phyloP scores from a whole-genome alignment of 2,329 filamentous ascomycete genomes.

The Colletotrichum euphorbiae region DNA sequence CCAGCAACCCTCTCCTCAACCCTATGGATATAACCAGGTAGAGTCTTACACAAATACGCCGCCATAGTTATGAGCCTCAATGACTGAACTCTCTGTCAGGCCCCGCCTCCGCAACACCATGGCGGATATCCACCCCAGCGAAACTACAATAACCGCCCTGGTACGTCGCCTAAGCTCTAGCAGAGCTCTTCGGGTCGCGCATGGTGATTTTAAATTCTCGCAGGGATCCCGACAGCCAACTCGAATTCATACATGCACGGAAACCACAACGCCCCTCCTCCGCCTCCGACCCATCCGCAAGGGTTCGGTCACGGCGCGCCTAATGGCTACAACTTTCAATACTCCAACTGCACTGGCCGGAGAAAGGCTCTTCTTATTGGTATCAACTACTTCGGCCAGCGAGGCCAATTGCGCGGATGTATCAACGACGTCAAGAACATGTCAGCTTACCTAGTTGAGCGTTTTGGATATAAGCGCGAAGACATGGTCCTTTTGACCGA shows the following conservation, averaged over 20 bases:
- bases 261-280: constrained; percentile 69
- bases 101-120: constrained; percentile 57
- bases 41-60: constrained; percentile 29
- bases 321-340: constrained; percentile 84
- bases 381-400: constrained; percentile 96
- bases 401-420: constrained; percentile 89
- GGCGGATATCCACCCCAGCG: constrained; percentile 57
- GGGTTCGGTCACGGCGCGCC: constrained; percentile 85
- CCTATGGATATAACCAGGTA: constrained; percentile 58
- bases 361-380: constrained; percentile 92
- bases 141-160: constrained; percentile 61
- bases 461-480: constrained; percentile 92
- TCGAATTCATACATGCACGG: constrained; percentile 68
- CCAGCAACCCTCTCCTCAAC: constrained; percentile 63
- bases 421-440: constrained; percentile 99
- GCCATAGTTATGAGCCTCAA: constrained; percentile 12
- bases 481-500: constrained; percentile 98
- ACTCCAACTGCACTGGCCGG: constrained; percentile 89
- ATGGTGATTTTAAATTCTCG: constrained; percentile 5
- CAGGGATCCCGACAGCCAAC: constrained; percentile 56
- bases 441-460: constrained; percentile 88
- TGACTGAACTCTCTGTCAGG: constrained; percentile 44
- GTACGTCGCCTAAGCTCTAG: constrained; percentile 50
- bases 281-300: constrained; percentile 75
- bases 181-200: neutral